Base-by-base conservation (phyloP, 129 eudicot species). In the Heracleum sosnowskyi region DNA sequence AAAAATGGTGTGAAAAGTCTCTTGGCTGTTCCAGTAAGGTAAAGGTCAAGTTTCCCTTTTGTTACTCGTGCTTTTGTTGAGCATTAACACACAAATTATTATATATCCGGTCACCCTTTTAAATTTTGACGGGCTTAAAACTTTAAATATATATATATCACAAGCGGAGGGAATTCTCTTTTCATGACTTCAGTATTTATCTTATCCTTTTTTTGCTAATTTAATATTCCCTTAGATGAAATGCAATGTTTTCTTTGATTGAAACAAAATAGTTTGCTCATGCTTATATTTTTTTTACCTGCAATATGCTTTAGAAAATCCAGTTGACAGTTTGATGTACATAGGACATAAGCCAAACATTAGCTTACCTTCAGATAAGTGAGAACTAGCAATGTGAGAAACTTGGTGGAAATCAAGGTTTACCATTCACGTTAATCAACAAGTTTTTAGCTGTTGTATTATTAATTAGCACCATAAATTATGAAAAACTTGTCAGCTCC, bases 21-120 rank as follows among this genome's bases (percentile, higher is more conserved):
- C 71, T 86, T 94, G 55, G 98, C 96, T 60, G 96, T 94, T 78
- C 98, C 98, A 15, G 89, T 94, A 55, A 94, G 98, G 98, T 94
- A 85, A n/a, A 79, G 36, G 20, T 74, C 20, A 70, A 76, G 47
- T 35, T 53, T 45, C 34, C 37, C 33, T 44, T 26, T 28, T 26
- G 36, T 31, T 46, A 4, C 64, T 31, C 37, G 15, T 29, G 34
- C 35, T 74, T 17, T 5, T 13, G 57, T 7, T 26, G 45, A 75
- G 63, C 40, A 28, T 45, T 47, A 75, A 74, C 6, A 26, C 47
- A 29, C 11, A 26, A 47, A 29, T 29, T 66, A 28, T 31, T 31
- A 1, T 31, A 4, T 60, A 26, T 18, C 28, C 11, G 8, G 9
- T 57, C 7, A 18, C 64, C 24, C 68, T 60, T 60, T 0, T 7